phyloP scores from a whole-genome alignment of 768 basidiomycete species.

The Saitozyma podzolica region DNA sequence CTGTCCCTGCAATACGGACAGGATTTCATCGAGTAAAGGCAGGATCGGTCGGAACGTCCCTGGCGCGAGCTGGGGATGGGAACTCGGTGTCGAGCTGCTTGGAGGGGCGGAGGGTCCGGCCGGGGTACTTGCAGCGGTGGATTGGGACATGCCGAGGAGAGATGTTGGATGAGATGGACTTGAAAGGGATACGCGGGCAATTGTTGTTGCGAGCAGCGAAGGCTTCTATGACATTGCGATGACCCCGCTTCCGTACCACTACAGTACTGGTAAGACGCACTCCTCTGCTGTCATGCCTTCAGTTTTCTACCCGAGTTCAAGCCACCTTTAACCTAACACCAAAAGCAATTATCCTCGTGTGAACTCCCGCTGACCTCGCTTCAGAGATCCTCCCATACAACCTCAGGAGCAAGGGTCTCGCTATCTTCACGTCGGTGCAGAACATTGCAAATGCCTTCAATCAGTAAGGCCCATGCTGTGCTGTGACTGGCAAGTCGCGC shows the following conservation, averaged over 20 bases:
- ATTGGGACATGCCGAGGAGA: neutral
- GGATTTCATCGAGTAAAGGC: constrained; percentile 26
- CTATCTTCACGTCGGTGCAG: constrained; percentile 52
- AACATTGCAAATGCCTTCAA: constrained; percentile 30
- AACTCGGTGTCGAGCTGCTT: neutral
- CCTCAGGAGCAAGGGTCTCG: constrained; percentile 82
- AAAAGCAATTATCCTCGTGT: no score
- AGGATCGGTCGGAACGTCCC: constrained; percentile 36
- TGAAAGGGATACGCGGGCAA: no score
- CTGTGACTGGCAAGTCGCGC: neutral
- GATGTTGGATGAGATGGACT: neutral
- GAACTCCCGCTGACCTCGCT: no score
- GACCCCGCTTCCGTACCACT: no score
- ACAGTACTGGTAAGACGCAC: no score
- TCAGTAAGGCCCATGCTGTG: constrained; percentile 8
- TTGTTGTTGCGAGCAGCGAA: no score
- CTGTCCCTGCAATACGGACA: constrained; percentile 16
- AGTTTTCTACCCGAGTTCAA: no score
- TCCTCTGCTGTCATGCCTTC: no score
- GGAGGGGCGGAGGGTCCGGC: neutral
- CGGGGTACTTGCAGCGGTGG: neutral
- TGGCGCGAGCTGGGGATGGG: constrained; percentile 8
- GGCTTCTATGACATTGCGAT: no score
- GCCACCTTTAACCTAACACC: no score
- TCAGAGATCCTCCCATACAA: constrained; percentile 59